Evolutionary conservation across 495 filamentous ascomycete genomes (phyloP).

Genomic region (Lophiostoma macrostomum): DNA sequence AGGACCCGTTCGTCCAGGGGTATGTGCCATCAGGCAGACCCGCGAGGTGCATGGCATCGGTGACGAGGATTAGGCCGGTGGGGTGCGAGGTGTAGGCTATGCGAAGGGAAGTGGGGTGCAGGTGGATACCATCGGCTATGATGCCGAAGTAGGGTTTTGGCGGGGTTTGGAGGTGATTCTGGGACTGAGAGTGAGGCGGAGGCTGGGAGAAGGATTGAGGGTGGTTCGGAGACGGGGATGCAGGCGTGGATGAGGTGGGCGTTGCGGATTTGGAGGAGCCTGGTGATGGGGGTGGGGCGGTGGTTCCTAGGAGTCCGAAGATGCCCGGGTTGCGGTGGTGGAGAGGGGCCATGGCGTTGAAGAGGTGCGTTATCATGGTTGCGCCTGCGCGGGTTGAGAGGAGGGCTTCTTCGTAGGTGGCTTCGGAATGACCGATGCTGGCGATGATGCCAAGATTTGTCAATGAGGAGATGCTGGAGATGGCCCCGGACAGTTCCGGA

Average conservation of each 20-base stretch:
- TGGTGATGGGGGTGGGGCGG: slow-evolving; percentile 39
- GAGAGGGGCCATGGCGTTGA: slow-evolving; percentile 85
- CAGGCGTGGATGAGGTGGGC: too few species aligned
- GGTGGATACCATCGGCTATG: slow-evolving; percentile 65
- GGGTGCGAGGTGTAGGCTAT: slow-evolving; percentile 63
- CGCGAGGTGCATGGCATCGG: slow-evolving; percentile 63
- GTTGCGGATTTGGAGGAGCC: too few species aligned
- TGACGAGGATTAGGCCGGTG: slow-evolving; percentile 62
- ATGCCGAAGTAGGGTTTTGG: slow-evolving; percentile 61
- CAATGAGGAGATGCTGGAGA: slow-evolving; percentile 58
- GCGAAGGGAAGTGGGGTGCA: slow-evolving; percentile 61
- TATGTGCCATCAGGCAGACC: slow-evolving; percentile 75
- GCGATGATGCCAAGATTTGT: slow-evolving; percentile 60
- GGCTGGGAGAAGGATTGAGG: too few species aligned
- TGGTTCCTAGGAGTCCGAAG: slow-evolving; percentile 65
- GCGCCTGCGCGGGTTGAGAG: slow-evolving; percentile 65
- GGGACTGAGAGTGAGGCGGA: too few species aligned
- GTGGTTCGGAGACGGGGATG: too few species aligned
- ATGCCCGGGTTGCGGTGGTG: slow-evolving; percentile 83
- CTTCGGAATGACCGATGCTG: slow-evolving; percentile 79
- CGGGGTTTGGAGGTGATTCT: too few species aligned
- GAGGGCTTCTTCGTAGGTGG: slow-evolving; percentile 70
- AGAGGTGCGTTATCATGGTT: slow-evolving; percentile 83
- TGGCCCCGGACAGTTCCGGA: slow-evolving; percentile 68
- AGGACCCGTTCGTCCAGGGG: slow-evolving; percentile 73